These are phyloP conservation scores for Kwoniella sp. DNA, from an alignment of 768 basidiomycete genomes.

Conservation along the genomic window DNA sequence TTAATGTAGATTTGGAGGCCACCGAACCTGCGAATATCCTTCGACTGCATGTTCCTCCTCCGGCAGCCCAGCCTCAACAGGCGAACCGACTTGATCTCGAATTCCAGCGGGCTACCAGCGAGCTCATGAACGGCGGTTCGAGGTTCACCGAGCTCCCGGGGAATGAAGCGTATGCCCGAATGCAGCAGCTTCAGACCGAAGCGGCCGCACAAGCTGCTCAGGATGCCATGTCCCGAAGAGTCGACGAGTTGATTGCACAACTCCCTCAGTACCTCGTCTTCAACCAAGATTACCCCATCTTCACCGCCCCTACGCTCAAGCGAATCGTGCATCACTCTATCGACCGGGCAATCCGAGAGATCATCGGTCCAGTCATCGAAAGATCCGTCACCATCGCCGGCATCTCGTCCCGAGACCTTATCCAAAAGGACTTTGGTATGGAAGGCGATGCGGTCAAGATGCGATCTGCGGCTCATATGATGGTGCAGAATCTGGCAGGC, in stretches of 20 bases:
- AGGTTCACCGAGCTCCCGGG: constrained; percentile 37
- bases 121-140: constrained; percentile 57
- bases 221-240: constrained; percentile 52
- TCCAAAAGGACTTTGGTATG: constrained; percentile 92
- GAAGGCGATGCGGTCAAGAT: constrained; percentile 88
- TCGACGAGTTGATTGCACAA: constrained; percentile 57
- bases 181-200: constrained; percentile 75
- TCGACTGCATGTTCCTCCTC: constrained; percentile 57
- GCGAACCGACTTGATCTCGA: constrained; percentile 79
- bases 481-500: constrained; percentile 96
- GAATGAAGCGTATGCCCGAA: constrained; percentile 42
- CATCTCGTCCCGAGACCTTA: constrained; percentile 92
- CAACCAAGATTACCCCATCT: constrained; percentile 72
- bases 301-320: constrained; percentile 75
- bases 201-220: constrained; percentile 56
- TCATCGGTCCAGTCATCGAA: constrained; percentile 95
- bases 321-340: constrained; percentile 86
- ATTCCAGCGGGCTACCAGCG: constrained; percentile 66
- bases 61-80: constrained; percentile 58
- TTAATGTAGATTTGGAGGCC: constrained; percentile 81
- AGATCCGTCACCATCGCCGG: constrained; percentile 97
- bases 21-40: constrained; percentile 82
- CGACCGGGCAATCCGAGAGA: constrained; percentile 94
- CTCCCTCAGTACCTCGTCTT: constrained; percentile 75
- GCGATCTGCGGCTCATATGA: constrained; percentile 86